Conservation (phyloP, 179 eudicot genomes). For the Camellia oleifera region DNA sequence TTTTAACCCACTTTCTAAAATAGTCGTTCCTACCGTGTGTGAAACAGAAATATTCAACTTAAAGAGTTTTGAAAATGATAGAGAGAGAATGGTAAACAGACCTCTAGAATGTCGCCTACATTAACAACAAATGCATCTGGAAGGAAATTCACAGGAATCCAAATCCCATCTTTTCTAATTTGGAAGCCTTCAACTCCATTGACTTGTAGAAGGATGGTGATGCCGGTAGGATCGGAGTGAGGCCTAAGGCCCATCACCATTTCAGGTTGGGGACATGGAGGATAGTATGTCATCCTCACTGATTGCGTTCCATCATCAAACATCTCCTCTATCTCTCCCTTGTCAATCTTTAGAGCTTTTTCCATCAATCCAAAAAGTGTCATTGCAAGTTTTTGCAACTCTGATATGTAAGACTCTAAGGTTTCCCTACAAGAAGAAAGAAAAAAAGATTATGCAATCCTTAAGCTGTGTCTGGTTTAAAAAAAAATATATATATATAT, state of each 20-base stretch:
- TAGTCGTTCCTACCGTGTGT: too few relatives aligned
- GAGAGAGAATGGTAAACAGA: background rate
- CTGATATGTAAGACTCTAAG: conserved; percentile 27
- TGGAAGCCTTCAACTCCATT: conserved; percentile 29
- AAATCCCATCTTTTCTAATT: conserved; percentile 28
- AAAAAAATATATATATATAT: too few relatives aligned
- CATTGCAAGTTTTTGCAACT: conserved; percentile 25
- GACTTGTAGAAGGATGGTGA: conserved; percentile 31
- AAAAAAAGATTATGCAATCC: background rate
- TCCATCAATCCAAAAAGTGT: conserved; percentile 21
- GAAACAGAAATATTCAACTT: too few relatives aligned
- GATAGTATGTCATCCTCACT: conserved; percentile 34
- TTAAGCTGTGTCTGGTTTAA: too few relatives aligned
- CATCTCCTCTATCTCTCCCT: conserved; percentile 21
- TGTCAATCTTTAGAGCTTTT: conserved; percentile 19
- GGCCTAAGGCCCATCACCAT: conserved; percentile 26
- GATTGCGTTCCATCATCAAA: conserved; percentile 29
- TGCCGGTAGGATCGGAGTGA: conserved; percentile 27
- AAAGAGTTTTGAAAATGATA: too few relatives aligned
- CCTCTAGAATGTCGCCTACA: conserved; percentile 33
- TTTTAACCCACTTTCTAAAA: too few relatives aligned
- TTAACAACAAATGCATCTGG: conserved; percentile 28
- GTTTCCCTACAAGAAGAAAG: conserved; percentile 19
- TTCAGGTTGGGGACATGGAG: conserved; percentile 29
- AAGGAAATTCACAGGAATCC: conserved; percentile 26